Conservation (phyloP, 2,329 filamentous ascomycete species). For the Trichoderma atrobrunneum region DNA sequence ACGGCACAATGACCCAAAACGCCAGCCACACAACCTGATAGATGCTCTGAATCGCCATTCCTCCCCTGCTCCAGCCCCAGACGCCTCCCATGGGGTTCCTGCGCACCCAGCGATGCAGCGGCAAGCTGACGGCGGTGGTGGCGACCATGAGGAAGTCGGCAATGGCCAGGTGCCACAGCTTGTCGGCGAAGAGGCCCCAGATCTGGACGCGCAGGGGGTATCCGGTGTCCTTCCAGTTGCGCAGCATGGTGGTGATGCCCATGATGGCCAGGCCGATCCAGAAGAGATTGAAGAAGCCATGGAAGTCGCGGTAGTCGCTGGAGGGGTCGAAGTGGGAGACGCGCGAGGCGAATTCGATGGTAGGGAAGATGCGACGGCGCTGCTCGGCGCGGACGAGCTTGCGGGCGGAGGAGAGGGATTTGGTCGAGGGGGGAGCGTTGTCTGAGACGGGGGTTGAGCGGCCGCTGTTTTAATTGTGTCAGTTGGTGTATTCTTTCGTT, state of each 20-base stretch:
- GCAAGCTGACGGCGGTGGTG: constrained; percentile 68
- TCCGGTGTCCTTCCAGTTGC: constrained; percentile 92
- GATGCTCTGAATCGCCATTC: constrained; percentile 78
- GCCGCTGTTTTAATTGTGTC: constrained; percentile 52
- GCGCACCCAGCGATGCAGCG: constrained; percentile 68
- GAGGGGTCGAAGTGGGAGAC: constrained; percentile 94
- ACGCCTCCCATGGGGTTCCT: constrained; percentile 46
- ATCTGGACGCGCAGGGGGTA: constrained; percentile 81
- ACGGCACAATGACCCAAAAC: constrained; percentile 83
- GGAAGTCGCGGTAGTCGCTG: constrained; percentile 90
- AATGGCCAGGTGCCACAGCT: constrained; percentile 81
- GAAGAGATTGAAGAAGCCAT: constrained; percentile 96
- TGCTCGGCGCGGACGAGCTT: constrained; percentile 80
- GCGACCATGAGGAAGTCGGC: constrained; percentile 84
- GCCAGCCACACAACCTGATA: constrained; percentile 77
- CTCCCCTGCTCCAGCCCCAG: constrained; percentile 71
- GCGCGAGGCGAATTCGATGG: constrained; percentile 83
- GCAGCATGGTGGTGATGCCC: constrained; percentile 89
- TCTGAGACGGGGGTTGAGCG: constrained; percentile 78
- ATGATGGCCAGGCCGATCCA: constrained; percentile 97
- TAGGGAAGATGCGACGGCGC: constrained; percentile 83
- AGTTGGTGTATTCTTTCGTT: background rate
- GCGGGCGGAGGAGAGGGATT: constrained; percentile 79
- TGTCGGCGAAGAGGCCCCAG: constrained; percentile 83
- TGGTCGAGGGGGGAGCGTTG: constrained; percentile 89